Evolutionary conservation across 192 early-diverging fungal genomes (phyloP).

Genomic region (Entophlyctis helioformis): DNA sequence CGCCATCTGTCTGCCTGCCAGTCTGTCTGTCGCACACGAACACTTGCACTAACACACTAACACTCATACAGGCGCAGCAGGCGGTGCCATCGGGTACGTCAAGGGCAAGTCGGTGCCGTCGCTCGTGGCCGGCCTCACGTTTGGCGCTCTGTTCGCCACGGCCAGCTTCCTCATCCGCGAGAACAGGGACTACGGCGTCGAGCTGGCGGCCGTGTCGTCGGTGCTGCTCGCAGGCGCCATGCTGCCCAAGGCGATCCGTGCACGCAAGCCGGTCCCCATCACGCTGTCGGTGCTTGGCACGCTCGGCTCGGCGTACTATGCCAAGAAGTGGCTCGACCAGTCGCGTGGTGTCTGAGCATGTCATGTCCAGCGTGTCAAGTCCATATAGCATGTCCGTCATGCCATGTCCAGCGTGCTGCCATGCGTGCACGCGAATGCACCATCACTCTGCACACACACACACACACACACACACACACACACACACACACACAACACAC

Average conservation of each 20-base stretch:
- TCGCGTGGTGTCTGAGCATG: conserved; percentile 11
- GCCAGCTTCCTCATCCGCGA: conserved; percentile 27
- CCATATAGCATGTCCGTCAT: too few species aligned
- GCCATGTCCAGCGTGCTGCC: too few species aligned
- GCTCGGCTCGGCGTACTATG: conserved; percentile 17
- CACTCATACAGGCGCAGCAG: conserved; percentile 23
- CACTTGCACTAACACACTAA: too few species aligned
- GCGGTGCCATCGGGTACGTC: conserved; percentile 33
- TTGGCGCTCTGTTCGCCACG: conserved; percentile 23
- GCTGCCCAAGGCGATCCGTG: conserved; percentile 20
- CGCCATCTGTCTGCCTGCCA: too few species aligned
- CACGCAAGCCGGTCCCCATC: conserved; percentile 21
- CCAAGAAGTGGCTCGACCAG: conserved; percentile 15
- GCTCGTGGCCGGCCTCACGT: conserved; percentile 31
- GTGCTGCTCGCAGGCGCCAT: conserved; percentile 26
- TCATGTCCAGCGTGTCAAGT: too few species aligned
- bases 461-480: too few species aligned
- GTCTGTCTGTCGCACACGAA: too few species aligned
- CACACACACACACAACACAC: too few species aligned
- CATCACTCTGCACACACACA: too few species aligned
- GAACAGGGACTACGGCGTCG: conserved; percentile 31
- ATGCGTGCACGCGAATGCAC: too few species aligned
- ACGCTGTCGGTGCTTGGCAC: conserved; percentile 12
- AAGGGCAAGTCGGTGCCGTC: conserved; percentile 21
- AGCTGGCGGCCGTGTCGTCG: conserved; percentile 29